Percentiles rank a stretch among this genome's conserved stretches.
These are phyloP conservation scores for Trichoderma aggressivum DNA, from an alignment of 2,329 filamentous ascomycete species.

Conservation along the genomic window DNA sequence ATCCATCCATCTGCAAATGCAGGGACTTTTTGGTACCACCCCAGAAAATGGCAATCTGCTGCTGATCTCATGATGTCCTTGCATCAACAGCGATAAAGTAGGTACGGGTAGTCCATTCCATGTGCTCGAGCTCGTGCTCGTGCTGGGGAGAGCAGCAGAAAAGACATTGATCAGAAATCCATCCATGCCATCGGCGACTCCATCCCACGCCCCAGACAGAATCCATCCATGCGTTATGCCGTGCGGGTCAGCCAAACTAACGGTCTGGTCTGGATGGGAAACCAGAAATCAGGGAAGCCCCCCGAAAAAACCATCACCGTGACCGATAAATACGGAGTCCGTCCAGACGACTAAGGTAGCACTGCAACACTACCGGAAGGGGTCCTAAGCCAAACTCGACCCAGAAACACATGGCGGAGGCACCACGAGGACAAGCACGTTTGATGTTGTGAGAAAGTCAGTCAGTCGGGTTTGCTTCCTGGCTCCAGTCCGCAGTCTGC, in stretches of 20 bases:
- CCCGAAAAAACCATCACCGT: neutral
- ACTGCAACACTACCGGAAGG: neutral
- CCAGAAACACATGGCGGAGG: neutral
- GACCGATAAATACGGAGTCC: constrained; percentile 6
- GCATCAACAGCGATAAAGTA: no score
- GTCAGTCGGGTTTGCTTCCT: neutral
- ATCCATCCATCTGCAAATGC: neutral
- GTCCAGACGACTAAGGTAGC: neutral
- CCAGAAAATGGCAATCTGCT: neutral
- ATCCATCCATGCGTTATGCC: neutral
- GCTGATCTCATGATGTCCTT: constrained; percentile 7
- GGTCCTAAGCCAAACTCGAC: neutral
- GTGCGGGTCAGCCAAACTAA: neutral
- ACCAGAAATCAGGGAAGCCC: neutral
- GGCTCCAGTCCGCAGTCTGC: no score
- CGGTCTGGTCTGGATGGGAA: neutral
- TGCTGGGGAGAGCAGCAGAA: no score
- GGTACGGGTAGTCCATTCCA: no score
- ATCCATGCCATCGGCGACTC: no score
- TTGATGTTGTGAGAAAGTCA: neutral
- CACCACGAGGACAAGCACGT: constrained; percentile 3
- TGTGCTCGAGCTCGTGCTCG: no score
- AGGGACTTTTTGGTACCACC: constrained; percentile 12
- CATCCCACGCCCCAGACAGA: neutral
- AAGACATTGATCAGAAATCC: no score